These are phyloP conservation scores for Waitea zeae DNA, from an alignment of 1,284 basidiomycete genomes.

Conservation along the genomic window DNA sequence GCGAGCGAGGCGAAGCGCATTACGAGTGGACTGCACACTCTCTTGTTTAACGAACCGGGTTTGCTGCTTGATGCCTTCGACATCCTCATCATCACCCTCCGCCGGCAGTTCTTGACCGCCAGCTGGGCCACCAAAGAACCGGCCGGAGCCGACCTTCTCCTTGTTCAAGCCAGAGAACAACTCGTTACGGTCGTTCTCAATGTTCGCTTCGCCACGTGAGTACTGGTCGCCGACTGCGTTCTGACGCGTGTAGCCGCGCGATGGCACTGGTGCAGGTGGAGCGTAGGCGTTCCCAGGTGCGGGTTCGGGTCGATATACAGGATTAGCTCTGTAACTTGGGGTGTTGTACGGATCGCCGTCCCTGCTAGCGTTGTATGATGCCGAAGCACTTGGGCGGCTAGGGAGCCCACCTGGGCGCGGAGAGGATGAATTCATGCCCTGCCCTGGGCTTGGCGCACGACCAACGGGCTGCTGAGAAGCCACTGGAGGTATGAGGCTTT, in stretches of 20 bases:
- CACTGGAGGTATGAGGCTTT: constrained; percentile 55
- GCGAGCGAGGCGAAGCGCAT: constrained; percentile 82
- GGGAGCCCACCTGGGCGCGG: constrained; percentile 12
- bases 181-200: constrained; percentile 54
- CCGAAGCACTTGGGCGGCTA: constrained; percentile 18
- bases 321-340: constrained; percentile 7
- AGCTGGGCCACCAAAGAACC: constrained; percentile 32
- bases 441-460: background rate
- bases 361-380: constrained; percentile 46
- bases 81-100: constrained; percentile 79
- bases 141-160: constrained; percentile 30
- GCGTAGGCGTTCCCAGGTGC: constrained; percentile 14
- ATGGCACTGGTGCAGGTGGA: constrained; percentile 8
- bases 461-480: constrained; percentile 10
- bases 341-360: constrained; percentile 34
- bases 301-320: constrained; percentile 9
- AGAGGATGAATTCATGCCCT: background rate
- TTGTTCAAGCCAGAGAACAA: constrained; percentile 60
- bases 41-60: constrained; percentile 89
- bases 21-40: constrained; percentile 77
- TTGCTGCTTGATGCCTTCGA: constrained; percentile 93
- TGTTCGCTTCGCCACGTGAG: constrained; percentile 33
- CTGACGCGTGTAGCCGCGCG: constrained; percentile 22
- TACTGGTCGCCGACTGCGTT: constrained; percentile 43
- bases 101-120: constrained; percentile 21